A percentile compares a stretch with the other conserved stretches of the same genome.
phyloP scores from a whole-genome alignment of 805 yeast genomes.

The Candida xyloterini region DNA sequence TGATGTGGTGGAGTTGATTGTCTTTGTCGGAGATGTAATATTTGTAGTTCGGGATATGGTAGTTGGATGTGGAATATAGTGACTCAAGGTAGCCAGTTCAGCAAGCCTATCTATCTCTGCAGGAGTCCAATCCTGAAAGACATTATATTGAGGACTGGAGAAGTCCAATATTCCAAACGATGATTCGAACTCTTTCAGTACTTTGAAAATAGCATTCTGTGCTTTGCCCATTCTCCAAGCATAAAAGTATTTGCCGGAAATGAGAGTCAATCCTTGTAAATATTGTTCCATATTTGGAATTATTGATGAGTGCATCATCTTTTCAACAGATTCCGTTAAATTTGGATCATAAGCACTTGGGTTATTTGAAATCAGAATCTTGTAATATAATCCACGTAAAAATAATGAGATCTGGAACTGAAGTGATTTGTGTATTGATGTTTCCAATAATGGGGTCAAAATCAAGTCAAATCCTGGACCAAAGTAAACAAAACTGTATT shows the following conservation, averaged over 20 bases:
- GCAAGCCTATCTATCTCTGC: not conserved
- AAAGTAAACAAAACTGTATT: conserved; percentile 26
- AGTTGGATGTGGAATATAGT: too few species aligned
- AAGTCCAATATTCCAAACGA: not conserved
- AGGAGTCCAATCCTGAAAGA: conserved; percentile 17
- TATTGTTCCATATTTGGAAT: conserved; percentile 42
- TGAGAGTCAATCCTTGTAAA: conserved; percentile 37
- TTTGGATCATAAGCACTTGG: conserved; percentile 3
- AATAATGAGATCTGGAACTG: conserved; percentile 29
- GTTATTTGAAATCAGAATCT: conserved; percentile 14
- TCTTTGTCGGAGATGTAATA: not conserved
- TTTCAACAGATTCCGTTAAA: conserved; percentile 13
- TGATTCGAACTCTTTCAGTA: conserved; percentile 27
- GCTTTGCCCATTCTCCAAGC: conserved; percentile 70
- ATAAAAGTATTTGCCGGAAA: conserved; percentile 59
- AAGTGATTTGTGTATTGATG: conserved; percentile 38
- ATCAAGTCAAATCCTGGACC: conserved; percentile 39
- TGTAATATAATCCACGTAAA: conserved; percentile 31
- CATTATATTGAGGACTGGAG: conserved; percentile 8
- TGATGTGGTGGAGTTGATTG: not conserved
- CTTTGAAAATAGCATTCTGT: conserved; percentile 39
- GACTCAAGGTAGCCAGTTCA: too few species aligned
- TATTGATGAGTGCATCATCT: conserved; percentile 15
- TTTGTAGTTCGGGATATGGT: too few species aligned
- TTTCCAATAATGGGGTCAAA: conserved; percentile 37